Conservation (phyloP, 1,284 basidiomycete species). For the Ustilago hordei region DNA sequence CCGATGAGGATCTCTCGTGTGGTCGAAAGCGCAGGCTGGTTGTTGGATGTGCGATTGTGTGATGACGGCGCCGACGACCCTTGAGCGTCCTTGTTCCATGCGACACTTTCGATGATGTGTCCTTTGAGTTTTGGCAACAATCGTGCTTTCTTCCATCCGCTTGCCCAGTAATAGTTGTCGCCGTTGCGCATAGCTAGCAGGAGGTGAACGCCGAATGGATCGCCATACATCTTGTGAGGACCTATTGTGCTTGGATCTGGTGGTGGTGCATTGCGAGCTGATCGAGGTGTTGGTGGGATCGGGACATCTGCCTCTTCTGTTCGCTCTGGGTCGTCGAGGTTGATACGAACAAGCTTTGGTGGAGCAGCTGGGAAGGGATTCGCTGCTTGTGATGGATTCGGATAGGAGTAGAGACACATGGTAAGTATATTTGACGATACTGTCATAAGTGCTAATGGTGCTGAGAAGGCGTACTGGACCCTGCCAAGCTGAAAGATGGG, state of each 20-base stretch:
- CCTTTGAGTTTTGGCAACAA: constrained; percentile 77
- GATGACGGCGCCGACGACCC: background rate
- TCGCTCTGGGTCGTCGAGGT: constrained; percentile 65
- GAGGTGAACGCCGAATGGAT: constrained; percentile 90
- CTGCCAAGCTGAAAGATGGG: constrained; percentile 67
- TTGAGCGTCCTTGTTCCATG: constrained; percentile 77
- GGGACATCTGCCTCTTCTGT: constrained; percentile 64
- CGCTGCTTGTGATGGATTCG: constrained; percentile 21
- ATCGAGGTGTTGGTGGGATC: constrained; percentile 53
- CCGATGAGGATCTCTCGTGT: constrained; percentile 91
- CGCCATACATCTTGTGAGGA: constrained; percentile 70
- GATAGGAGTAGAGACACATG: constrained; percentile 62
- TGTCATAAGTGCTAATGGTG: constrained; percentile 60
- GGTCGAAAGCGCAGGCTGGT: constrained; percentile 20
- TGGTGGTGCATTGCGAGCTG: constrained; percentile 45
- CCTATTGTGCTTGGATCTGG: constrained; percentile 50
- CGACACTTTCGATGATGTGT: constrained; percentile 85
- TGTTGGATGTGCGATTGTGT: constrained; percentile 16
- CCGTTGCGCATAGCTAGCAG: constrained; percentile 86
- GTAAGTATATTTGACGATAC: constrained; percentile 66
- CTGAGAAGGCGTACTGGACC: constrained; percentile 67
- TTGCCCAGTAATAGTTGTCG: constrained; percentile 86
- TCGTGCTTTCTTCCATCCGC: constrained; percentile 62
- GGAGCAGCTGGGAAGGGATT: constrained; percentile 37
- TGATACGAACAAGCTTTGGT: constrained; percentile 62